These are phyloP conservation scores for Saturnispora diversa DNA, from an alignment of 805 yeast species.

Conservation along the genomic window DNA sequence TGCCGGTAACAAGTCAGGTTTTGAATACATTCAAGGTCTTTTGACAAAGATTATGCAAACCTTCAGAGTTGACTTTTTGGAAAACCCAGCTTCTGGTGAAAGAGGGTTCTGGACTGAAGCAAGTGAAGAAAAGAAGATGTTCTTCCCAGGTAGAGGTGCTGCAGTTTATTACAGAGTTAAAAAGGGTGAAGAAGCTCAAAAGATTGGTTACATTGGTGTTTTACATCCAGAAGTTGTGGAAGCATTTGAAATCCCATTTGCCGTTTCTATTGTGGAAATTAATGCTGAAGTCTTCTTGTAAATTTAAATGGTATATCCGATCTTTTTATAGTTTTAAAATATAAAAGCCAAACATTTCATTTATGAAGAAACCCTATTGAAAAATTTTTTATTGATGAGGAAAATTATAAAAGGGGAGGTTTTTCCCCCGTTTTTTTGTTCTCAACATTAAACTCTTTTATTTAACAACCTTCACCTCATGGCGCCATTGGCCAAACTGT, in stretches of 20 bases:
- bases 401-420: slow-evolving; percentile 1
- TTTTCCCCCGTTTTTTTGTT: neutral
- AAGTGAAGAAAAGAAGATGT: slow-evolving; percentile 58
- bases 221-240: slow-evolving; percentile 90
- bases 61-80: slow-evolving; percentile 80
- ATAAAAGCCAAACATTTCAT: no score
- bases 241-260: slow-evolving; percentile 83
- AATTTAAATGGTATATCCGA: slow-evolving; percentile 13
- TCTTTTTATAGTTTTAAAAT: neutral
- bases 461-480: slow-evolving; percentile 36
- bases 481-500: slow-evolving; percentile 19
- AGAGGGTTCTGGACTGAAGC: slow-evolving; percentile 88
- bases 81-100: slow-evolving; percentile 39
- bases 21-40: slow-evolving; percentile 90
- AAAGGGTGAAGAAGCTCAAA: slow-evolving; percentile 47
- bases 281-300: slow-evolving; percentile 82
- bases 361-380: slow-evolving; percentile 5
- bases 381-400: neutral
- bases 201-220: slow-evolving; percentile 84
- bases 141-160: slow-evolving; percentile 98
- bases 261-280: slow-evolving; percentile 85
- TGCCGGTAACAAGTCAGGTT: slow-evolving; percentile 93
- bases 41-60: slow-evolving; percentile 95
- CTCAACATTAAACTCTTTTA: slow-evolving; percentile 4
- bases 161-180: slow-evolving; percentile 64